A percentile compares a stretch with the other conserved stretches of the same genome.
Conservation (phyloP, 2,329 filamentous ascomycete genomes). For the Trichophyton equinum region DNA sequence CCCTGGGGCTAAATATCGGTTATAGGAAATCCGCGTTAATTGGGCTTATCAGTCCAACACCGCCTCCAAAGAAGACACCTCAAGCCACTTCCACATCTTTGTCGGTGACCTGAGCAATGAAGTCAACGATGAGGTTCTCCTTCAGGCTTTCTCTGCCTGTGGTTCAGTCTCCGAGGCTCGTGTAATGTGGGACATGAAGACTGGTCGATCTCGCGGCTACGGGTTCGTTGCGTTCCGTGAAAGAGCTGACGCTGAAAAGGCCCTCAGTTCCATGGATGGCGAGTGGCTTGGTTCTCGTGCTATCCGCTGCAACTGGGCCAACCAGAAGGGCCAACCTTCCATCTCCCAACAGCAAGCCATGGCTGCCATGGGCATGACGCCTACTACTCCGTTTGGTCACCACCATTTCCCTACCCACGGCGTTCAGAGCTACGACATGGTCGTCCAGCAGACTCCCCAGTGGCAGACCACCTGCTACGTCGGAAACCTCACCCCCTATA, state of each 20-base stretch:
- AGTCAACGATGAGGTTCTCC: conserved; percentile 89
- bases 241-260: conserved; percentile 85
- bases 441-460: conserved; percentile 82
- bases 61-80: conserved; percentile 89
- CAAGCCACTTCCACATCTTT: conserved; percentile 97
- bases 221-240: conserved; percentile 97
- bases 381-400: conserved; percentile 83
- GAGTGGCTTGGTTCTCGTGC: conserved; percentile 97
- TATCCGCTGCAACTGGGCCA: conserved; percentile 99
- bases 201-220: conserved; percentile 89
- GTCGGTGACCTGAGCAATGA: conserved; percentile 96
- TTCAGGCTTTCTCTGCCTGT: conserved; percentile 91
- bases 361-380: conserved; percentile 95
- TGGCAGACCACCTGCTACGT: conserved; percentile 99
- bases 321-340: conserved; percentile 98
- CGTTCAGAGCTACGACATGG: conserved; percentile 94
- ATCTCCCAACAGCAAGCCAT: conserved; percentile 96
- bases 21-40: conserved; percentile 95
- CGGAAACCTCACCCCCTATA: conserved; percentile 94
- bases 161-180: conserved; percentile 92
- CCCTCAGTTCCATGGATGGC: conserved; percentile 92
- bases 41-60: conserved; percentile 99
- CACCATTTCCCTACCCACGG: conserved; percentile 97
- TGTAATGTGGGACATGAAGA: conserved; percentile 99
- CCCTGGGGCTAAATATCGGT: conserved; percentile 12